phyloP scores from a whole-genome alignment of 495 filamentous ascomycete genomes.

The Daldinia bambusicola region DNA sequence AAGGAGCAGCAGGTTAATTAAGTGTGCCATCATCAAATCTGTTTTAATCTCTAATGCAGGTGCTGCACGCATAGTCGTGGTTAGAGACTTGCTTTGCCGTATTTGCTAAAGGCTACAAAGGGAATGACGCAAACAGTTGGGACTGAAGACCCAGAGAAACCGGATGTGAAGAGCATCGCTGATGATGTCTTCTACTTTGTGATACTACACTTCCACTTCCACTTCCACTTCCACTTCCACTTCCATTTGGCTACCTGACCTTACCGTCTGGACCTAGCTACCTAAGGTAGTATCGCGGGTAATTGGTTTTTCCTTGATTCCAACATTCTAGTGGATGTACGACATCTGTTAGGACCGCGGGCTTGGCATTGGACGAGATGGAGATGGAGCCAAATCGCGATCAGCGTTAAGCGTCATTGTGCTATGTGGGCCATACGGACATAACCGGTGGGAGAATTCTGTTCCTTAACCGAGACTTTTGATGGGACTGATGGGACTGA shows the following conservation, averaged over 20 bases:
- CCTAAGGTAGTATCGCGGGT: constrained; percentile 11
- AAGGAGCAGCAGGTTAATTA: constrained; percentile 12
- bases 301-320: constrained; percentile 28
- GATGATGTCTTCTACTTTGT: constrained; percentile 9
- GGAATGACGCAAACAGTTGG: constrained; percentile 29
- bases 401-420: constrained; percentile 26
- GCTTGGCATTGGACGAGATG: constrained; percentile 5
- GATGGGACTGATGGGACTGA: constrained; percentile 16
- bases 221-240: constrained; percentile 6
- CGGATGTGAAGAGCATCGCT: constrained; percentile 10
- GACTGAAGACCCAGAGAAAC: neutral
- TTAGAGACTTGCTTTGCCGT: constrained; percentile 17
- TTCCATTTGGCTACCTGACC: neutral
- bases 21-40: constrained; percentile 14
- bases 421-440: constrained; percentile 14
- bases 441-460: constrained; percentile 41
- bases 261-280: too few relatives aligned
- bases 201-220: constrained; percentile 13
- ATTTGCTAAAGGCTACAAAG: neutral
- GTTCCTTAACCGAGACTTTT: constrained; percentile 25
- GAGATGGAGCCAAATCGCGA: constrained; percentile 34
- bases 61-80: neutral
- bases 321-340: neutral
- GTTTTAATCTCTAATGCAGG: constrained; percentile 10
- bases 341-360: neutral